Percentiles rank a stretch among this genome's conserved stretches.
These are phyloP conservation scores for Emmonsia crescens DNA, from an alignment of 2,329 filamentous ascomycete species.

Conservation along the genomic window DNA sequence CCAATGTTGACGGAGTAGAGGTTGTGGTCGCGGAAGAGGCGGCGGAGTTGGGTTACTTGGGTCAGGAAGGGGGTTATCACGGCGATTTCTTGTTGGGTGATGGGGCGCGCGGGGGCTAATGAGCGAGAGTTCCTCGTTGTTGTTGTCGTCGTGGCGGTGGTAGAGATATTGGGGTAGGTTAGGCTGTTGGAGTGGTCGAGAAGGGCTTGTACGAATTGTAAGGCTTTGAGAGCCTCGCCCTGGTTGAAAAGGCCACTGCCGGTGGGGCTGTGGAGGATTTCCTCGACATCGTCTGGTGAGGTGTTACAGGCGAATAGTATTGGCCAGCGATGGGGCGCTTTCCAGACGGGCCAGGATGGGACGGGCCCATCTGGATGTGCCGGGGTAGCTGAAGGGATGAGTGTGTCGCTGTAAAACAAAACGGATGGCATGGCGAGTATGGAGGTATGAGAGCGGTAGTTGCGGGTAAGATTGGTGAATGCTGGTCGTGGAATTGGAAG, in stretches of 20 bases:
- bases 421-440: slow-evolving; percentile 33
- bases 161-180: slow-evolving; percentile 21
- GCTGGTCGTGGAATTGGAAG: slow-evolving; percentile 33
- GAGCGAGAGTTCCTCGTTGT: slow-evolving; percentile 15
- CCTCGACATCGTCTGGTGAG: slow-evolving; percentile 31
- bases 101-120: slow-evolving; percentile 13
- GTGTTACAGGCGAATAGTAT: slow-evolving; percentile 33
- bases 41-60: slow-evolving; percentile 33
- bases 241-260: slow-evolving; percentile 15
- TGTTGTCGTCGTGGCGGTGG: no score
- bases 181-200: slow-evolving; percentile 20
- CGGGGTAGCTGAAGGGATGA: slow-evolving; percentile 29
- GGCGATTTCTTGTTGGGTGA: slow-evolving; percentile 27
- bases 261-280: slow-evolving; percentile 18
- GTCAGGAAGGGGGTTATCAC: slow-evolving; percentile 38
- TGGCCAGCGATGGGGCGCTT: slow-evolving; percentile 28
- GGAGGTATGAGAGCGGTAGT: slow-evolving; percentile 38
- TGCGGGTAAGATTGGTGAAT: slow-evolving; percentile 35
- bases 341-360: slow-evolving; percentile 27
- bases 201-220: slow-evolving; percentile 13
- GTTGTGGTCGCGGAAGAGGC: slow-evolving; percentile 22
- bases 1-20: slow-evolving; percentile 35
- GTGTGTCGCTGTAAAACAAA: slow-evolving; percentile 36
- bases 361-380: slow-evolving; percentile 7
- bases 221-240: slow-evolving; percentile 13